Base-by-base conservation (phyloP, 257 asterid species). In the Rhazya stricta region DNA sequence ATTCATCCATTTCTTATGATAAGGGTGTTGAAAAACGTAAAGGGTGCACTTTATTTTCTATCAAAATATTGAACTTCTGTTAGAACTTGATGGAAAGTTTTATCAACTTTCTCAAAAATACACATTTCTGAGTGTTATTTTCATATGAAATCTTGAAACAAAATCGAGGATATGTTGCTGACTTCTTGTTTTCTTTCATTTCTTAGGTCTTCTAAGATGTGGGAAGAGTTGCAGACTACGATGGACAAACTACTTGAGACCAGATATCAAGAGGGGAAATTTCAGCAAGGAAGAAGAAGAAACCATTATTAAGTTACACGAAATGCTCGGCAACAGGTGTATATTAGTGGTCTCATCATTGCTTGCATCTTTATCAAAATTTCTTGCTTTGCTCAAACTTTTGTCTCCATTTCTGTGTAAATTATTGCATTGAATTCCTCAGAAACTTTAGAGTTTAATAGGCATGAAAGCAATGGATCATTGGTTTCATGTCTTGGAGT, bases 291-390 rank as follows among this genome's bases (percentile, higher is more conserved):
- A 88, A 66, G 92, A 88, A 78, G 89, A 88, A 78, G 87, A 84
- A 9, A 62, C 80, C 3, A 84, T 88, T 73, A 82, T 86, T 19
- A 41, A 67, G 11, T 69, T 81, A 13, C 90, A 88, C 61, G 80
- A 82, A 76, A 60, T 67, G 71, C 83, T 90, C 79, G 97, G 97
- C 39, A 92, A 90, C 68, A 89, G 88, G 97, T 92, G 80, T 41
- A 13, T 39, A 25, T 42, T 12, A 2, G 13, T 11, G 4, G 39
- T 58, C 34, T 25, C 39, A 32, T 23, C 23, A 15, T 27, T 29
- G 32, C 7, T n/a, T n/a, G 3, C 18, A 53, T 12, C 45, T 48
- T 27, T 62, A 39, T 36, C 15, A 11, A 19, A 1, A 19, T 16
- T 51, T 6, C 16, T 70, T 27, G 23, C 62, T 34, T 65, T 7